These are phyloP conservation scores for Diutina pseudorugosa DNA, from an alignment of 1,139 yeast species.

Conservation along the genomic window DNA sequence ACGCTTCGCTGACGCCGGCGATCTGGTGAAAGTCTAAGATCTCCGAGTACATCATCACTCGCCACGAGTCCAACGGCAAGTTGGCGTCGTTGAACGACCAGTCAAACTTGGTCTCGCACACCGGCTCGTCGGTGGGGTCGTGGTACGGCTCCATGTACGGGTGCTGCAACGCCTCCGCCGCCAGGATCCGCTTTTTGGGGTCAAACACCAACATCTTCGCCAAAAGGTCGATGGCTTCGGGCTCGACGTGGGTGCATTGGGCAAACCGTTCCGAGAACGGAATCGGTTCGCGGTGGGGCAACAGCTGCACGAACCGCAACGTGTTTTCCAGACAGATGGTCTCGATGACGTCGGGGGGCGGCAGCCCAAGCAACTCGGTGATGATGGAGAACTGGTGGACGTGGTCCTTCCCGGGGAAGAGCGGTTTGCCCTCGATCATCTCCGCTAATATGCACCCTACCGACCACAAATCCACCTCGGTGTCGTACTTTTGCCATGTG, in stretches of 20 bases:
- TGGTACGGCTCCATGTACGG: constrained; percentile 96
- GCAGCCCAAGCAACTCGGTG: constrained; percentile 91
- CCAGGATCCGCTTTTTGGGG: constrained; percentile 87
- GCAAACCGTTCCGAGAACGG: constrained; percentile 75
- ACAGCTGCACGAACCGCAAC: constrained; percentile 80
- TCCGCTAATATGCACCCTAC: constrained; percentile 99
- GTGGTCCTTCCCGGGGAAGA: constrained; percentile 97
- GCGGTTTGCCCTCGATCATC: constrained; percentile 97
- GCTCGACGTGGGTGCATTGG: constrained; percentile 61
- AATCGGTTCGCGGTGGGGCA: constrained; percentile 86
- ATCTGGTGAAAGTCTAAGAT: constrained; percentile 82
- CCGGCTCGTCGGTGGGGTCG: constrained; percentile 96
- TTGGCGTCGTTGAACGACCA: constrained; percentile 99
- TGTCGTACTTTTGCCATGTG: constrained; percentile 97
- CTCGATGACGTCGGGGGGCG: constrained; percentile 91
- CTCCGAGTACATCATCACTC: constrained; percentile 98
- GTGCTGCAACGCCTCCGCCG: constrained; percentile 81
- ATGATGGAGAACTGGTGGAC: constrained; percentile 96
- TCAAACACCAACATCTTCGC: constrained; percentile 90
- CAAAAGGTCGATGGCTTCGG: constrained; percentile 81
- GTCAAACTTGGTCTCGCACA: constrained; percentile 84
- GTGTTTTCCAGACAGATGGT: constrained; percentile 96
- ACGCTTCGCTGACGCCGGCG: background rate
- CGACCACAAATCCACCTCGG: constrained; percentile 98
- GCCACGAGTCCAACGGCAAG: constrained; percentile 95